Evolutionary conservation across 1,139 yeast species (phyloP).

Genomic region (Protomyces inouyei): DNA sequence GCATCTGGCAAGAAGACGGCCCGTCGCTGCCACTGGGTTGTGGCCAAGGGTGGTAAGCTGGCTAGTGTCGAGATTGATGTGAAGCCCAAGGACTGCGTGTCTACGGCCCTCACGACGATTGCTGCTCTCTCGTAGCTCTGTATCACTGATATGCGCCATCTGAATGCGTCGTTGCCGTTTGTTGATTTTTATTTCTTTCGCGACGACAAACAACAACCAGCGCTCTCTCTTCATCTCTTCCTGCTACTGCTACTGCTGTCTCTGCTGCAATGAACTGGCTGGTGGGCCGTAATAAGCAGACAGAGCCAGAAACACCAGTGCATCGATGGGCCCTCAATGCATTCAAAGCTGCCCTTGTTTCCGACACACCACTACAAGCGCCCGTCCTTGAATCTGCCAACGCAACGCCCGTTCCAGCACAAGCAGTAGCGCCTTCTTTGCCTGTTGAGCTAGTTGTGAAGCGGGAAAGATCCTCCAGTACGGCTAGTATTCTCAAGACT

Average conservation of each 20-base stretch:
- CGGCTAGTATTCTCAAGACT: constrained; percentile 7
- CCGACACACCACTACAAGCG: constrained; percentile 8
- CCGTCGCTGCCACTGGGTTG: constrained; percentile 79
- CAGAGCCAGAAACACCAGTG: constrained; percentile 20
- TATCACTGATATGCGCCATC: not conserved
- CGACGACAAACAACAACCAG: constrained; percentile 9
- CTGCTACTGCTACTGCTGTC: not conserved
- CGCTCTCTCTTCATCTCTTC: not conserved
- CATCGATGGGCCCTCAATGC: constrained; percentile 22
- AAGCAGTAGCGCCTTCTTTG: not conserved
- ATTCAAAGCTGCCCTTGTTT: constrained; percentile 6
- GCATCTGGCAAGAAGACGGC: constrained; percentile 64
- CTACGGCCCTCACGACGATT: constrained; percentile 45
- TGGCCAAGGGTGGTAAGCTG: constrained; percentile 64
- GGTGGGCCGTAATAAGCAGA: not conserved
- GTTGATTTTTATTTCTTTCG: not conserved
- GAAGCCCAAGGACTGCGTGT: constrained; percentile 73
- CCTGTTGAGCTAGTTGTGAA: not conserved
- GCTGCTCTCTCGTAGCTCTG: not conserved
- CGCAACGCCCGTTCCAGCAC: not conserved
- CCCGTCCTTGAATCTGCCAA: not conserved
- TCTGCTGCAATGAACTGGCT: constrained; percentile 15
- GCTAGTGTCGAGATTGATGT: constrained; percentile 60
- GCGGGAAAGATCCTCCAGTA: not conserved
- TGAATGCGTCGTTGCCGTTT: not conserved